Base-by-base conservation (phyloP, 176 grass and related monocot species). In the Cenchrus fungigraminus region DNA sequence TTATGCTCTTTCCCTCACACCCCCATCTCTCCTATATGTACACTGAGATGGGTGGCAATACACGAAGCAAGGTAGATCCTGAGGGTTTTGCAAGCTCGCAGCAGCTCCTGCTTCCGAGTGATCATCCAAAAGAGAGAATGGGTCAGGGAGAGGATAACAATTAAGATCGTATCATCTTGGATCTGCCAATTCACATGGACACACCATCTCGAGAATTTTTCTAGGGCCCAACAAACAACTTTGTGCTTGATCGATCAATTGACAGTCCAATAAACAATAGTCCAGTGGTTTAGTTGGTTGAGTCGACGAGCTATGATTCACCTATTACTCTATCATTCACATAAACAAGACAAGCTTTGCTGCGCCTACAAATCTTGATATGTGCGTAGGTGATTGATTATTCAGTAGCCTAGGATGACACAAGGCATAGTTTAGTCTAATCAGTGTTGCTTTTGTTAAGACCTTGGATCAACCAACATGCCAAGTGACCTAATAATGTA, bases 381-480 rank as follows among this genome's bases (percentile, higher is more conserved):
- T 25, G 11, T 53, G 12, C 43, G 29, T 76, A 71, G 34, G 19
- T 68, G 34, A 70, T 69, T 57, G 52, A 43, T 40, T 68, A 60
- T 76, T 12, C 50, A 58, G 63, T 46, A 34, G 28, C 52, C 44
- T 71, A 82, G 79, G 86, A 54, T 19, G 73, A 79, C 17, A 65
- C 29, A 71, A 64, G 12, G 19, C 54, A 64, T 22, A 73, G 54
- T 73, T 65, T 86, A 86, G 45, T 80, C 20, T 71, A 14, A 42
- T 73, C 17, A 19, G 56, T 13, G 20, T 32, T 78, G 71, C 52
- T 83, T 77, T 78, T 32, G 64, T 71, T 78, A 68, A 69, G 86
- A 68, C 78, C 61, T 61, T 81, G 42, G 74, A 87, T 82, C 85
- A 37, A 59, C 71, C 63, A 76, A 68, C 86, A 42, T 82, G 71